Evolutionary conservation across 495 filamentous ascomycete genomes (phyloP), one percentile per base, ranked within the genome.

Genomic region (Penicillium steckii): DNA sequence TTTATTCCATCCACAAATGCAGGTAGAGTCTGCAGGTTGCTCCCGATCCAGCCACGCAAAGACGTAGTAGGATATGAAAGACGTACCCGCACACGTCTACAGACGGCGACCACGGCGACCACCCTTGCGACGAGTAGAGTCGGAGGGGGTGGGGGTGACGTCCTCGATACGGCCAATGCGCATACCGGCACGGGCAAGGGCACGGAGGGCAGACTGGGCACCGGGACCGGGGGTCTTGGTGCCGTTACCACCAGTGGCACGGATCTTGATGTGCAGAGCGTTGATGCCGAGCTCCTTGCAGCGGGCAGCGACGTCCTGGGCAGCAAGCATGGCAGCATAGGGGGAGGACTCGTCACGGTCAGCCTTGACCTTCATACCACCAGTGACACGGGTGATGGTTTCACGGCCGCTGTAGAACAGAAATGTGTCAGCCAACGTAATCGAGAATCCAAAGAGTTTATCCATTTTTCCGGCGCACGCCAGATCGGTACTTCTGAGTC

Each of bases 311-410:
- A 96, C 94, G 60, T 81, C 78, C 70, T 96, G 92, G 60, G 92
- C 94, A 74, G 94, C 94, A 87, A 99, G 89, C 94, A 99, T 99
- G 75, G 94, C 94, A 66, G 94, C 94, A 84, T 99, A 99, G 57
- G 94, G 94, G 44, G 92, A 97, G 56, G 92, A 97, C 84, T 99
- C 94, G 79, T 99, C 94, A 80, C 94, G 91, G 75, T 99, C 94
- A 75, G 94, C 94, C 87, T 99, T 99, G 82, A 99, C 94, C 84
- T 99, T 99, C 94, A 97, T 97, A 71, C 94, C 94, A 77, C 94
- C 94, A 64, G 94, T 99, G 53, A 99, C 91, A 87, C 94, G 91
- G 85, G 82, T 85, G 78, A 99, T 93, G 79, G 94, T 99, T 91
- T 99, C 94, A 79, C 94, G 94, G 79, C 94, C 94, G 79, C 90